Conservation (phyloP, 2,329 filamentous ascomycete species). For the Dactylonectria estremocensis region DNA sequence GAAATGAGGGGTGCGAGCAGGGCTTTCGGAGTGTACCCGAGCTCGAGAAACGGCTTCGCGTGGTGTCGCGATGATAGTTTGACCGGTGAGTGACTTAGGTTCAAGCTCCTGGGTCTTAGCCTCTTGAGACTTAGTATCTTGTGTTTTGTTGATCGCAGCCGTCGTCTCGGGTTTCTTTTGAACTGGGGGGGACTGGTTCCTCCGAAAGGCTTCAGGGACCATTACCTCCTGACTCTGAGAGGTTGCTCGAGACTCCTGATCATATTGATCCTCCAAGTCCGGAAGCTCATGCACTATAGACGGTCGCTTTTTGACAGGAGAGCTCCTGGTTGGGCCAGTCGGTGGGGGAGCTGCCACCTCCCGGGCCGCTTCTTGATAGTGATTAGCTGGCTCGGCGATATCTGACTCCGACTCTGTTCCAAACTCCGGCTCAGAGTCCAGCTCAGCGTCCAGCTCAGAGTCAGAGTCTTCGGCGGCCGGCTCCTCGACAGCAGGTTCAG, state of each 20-base stretch:
- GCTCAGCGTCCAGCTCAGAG: not conserved
- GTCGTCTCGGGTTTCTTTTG: slow-evolving; percentile 21
- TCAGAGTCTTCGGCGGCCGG: not conserved
- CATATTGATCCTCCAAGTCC: slow-evolving; percentile 56
- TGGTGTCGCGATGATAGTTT: slow-evolving; percentile 32
- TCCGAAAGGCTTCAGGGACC: slow-evolving; percentile 54
- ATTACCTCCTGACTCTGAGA: slow-evolving; percentile 29
- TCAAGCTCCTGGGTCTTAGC: slow-evolving; percentile 1
- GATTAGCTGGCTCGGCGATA: slow-evolving; percentile 6
- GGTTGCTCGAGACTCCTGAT: slow-evolving; percentile 28
- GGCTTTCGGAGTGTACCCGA: slow-evolving; percentile 70
- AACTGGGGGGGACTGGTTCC: slow-evolving; percentile 41
- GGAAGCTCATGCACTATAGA: slow-evolving; percentile 64
- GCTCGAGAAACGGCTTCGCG: slow-evolving; percentile 42
- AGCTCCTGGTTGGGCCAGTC: not conserved
- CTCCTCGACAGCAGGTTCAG: not conserved
- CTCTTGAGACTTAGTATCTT: not conserved
- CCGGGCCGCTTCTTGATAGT: not conserved
- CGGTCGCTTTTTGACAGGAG: slow-evolving; percentile 54
- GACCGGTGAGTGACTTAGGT: not conserved
- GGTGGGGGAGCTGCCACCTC: not conserved
- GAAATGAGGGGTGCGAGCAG: slow-evolving; percentile 79
- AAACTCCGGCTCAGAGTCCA: slow-evolving; percentile 24
- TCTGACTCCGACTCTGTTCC: slow-evolving; percentile 30
- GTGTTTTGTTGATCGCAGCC: slow-evolving; percentile 9